Evolutionary conservation across 2,329 filamentous ascomycete genomes (phyloP).

Genomic region (Colletotrichum sp.): DNA sequence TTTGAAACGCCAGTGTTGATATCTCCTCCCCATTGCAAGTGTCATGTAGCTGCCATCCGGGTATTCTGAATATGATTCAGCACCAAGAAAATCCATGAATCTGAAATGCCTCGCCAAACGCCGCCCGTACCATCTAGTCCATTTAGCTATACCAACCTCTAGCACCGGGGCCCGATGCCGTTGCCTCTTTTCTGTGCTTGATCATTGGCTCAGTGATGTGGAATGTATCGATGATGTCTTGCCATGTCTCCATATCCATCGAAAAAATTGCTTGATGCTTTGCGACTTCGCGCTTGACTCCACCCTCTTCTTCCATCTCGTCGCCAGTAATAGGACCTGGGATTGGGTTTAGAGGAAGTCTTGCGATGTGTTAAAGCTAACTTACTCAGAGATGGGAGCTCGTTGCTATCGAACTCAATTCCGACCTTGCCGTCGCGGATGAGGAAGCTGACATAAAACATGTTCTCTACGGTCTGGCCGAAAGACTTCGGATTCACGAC

Average conservation of each 20-base stretch:
- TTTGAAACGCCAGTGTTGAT: not conserved
- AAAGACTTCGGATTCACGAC: conserved; percentile 91
- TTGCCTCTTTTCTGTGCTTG: conserved; percentile 73
- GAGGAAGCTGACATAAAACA: conserved; percentile 96
- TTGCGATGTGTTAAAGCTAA: conserved; percentile 24
- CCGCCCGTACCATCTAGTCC: not conserved
- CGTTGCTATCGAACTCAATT: conserved; percentile 74
- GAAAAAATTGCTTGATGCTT: conserved; percentile 88
- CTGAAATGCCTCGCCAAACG: not conserved
- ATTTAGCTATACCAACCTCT: conserved; percentile 69
- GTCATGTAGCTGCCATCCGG: not conserved
- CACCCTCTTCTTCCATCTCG: conserved; percentile 49
- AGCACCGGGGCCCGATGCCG: conserved; percentile 54
- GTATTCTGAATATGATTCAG: not conserved
- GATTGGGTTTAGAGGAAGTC: conserved; percentile 19
- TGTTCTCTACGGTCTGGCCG: conserved; percentile 92
- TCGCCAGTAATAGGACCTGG: conserved; percentile 43
- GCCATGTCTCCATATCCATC: conserved; percentile 86
- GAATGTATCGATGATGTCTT: conserved; percentile 76
- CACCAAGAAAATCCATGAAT: not conserved
- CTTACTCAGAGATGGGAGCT: conserved; percentile 82
- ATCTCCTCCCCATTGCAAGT: not conserved
- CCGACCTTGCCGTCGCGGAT: conserved; percentile 84
- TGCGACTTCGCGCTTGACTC: conserved; percentile 56
- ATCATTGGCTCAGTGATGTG: conserved; percentile 83